These are phyloP conservation scores for Picea glauca DNA, from an alignment of 75 land plant genomes.

Conservation along the genomic window DNA sequence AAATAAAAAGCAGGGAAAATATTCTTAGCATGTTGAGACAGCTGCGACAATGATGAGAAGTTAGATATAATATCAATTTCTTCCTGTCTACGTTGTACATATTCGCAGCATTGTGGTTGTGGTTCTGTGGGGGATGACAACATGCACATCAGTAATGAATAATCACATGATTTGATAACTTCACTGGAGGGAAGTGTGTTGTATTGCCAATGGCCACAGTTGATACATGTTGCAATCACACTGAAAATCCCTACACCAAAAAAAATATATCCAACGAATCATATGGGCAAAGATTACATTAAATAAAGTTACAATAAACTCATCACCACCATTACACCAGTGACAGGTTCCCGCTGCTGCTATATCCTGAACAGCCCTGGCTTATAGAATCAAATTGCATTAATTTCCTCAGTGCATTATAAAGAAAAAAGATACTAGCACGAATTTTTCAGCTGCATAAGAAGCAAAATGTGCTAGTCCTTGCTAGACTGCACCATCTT, in stretches of 20 bases:
- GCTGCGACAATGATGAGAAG: background rate
- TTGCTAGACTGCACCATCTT: background rate
- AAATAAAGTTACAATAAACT: background rate
- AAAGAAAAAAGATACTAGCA: background rate
- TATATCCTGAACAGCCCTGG: background rate
- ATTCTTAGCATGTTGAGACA: background rate
- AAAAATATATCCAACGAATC: background rate
- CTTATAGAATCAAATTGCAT: background rate
- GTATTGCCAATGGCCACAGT: background rate
- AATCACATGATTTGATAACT: background rate
- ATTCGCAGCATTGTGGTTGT: background rate
- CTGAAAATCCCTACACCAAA: background rate
- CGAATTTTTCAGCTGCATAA: background rate
- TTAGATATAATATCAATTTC: conserved; percentile 2
- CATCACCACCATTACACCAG: conserved; percentile 1
- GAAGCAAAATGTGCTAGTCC: background rate
- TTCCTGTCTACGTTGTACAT: background rate
- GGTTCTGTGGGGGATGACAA: background rate
- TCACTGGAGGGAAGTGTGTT: background rate
- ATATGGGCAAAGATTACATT: too few species aligned
- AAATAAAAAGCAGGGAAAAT: background rate
- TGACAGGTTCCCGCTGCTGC: background rate
- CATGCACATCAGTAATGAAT: background rate
- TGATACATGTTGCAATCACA: background rate
- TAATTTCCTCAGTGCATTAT: background rate